phyloP scores from a whole-genome alignment of 2,329 filamentous ascomycete species.

The Ceratocystis cacaofunesta region DNA sequence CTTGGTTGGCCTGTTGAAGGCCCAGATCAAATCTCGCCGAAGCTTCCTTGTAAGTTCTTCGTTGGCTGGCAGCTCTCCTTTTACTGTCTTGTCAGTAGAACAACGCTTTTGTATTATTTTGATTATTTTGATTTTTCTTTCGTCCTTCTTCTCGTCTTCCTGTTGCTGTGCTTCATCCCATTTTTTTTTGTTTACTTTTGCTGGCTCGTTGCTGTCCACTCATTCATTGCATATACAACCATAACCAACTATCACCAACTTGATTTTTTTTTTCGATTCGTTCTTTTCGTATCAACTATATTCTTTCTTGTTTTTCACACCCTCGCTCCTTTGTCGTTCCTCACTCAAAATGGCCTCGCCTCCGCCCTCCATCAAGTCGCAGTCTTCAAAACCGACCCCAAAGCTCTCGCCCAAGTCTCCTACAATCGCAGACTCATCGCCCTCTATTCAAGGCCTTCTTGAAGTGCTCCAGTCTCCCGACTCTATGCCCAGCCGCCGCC shows the following conservation, averaged over 20 bases:
- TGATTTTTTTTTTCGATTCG: neutral
- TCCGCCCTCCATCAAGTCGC: neutral
- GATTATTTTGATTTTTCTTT: neutral
- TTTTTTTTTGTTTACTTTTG: neutral
- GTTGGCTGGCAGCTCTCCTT: conserved; percentile 3
- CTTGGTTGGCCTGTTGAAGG: neutral
- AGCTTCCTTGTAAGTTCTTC: neutral
- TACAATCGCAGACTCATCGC: neutral
- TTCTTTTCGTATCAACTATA: neutral
- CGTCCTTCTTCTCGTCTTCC: neutral
- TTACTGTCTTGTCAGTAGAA: neutral
- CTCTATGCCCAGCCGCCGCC: conserved; percentile 10
- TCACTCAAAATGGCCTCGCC: neutral
- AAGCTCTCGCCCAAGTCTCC: neutral
- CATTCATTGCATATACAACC: neutral
- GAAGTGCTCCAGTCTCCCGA: conserved; percentile 8
- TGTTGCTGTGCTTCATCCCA: neutral
- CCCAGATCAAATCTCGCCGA: neutral
- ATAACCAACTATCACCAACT: neutral
- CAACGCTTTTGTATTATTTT: neutral
- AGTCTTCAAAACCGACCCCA: neutral
- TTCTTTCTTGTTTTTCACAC: neutral
- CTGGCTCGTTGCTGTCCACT: neutral
- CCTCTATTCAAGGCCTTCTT: neutral
- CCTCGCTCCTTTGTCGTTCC: neutral